Conservation (phyloP, 176 grass and related monocot species). For the Aegilops bicornis region DNA sequence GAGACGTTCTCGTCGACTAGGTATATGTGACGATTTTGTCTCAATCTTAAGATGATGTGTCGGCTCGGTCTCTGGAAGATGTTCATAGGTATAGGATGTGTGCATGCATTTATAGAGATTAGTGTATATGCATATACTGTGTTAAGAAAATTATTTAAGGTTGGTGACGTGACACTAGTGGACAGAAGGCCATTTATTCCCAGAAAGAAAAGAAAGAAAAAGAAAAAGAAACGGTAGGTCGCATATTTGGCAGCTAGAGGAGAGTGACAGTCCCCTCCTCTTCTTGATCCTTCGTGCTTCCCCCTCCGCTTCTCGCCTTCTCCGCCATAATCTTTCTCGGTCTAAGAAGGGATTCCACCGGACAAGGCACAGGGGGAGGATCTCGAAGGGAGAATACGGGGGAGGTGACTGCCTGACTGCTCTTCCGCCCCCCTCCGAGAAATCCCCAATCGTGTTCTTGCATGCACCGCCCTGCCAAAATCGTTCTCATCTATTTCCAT, state of each 20-base stretch:
- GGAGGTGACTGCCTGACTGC: constrained; percentile 26
- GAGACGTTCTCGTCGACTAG: too few relatives aligned
- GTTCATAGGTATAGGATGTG: too few relatives aligned
- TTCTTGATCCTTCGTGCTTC: constrained; percentile 17
- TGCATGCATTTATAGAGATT: too few relatives aligned
- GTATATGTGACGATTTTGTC: too few relatives aligned
- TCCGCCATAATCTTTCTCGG: constrained; percentile 24
- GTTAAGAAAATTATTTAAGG: neutral
- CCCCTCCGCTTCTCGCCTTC: neutral
- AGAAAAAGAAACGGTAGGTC: neutral
- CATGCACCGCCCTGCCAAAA: neutral
- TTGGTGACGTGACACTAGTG: constrained; percentile 16
- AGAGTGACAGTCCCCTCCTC: constrained; percentile 16
- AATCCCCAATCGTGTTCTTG: constrained; percentile 43
- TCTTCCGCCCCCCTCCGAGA: neutral
- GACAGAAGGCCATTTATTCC: constrained; percentile 26
- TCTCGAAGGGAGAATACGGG: neutral
- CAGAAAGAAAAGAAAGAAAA: neutral
- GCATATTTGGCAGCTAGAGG: constrained; percentile 35
- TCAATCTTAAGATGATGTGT: too few relatives aligned
- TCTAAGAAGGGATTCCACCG: neutral
- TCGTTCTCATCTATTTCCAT: constrained; percentile 1
- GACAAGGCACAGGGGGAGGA: constrained; percentile 6
- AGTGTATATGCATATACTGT: too few relatives aligned
- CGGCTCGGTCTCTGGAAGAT: too few relatives aligned